These are phyloP conservation scores for Backusella tuberculispora DNA, from an alignment of 192 early-diverging fungal species.

Conservation along the genomic window DNA sequence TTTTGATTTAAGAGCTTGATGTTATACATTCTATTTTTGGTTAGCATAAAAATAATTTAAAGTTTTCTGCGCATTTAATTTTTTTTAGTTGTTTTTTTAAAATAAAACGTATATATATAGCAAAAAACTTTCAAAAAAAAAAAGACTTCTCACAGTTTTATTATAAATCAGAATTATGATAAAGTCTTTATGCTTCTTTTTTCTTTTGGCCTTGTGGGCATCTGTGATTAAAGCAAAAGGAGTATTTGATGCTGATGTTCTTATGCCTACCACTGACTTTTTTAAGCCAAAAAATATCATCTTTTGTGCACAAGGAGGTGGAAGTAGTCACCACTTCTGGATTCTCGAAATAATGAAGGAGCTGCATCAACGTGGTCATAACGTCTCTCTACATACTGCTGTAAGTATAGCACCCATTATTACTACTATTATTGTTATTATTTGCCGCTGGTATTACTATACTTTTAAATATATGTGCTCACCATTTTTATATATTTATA, in stretches of 20 bases:
- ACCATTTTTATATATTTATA: neutral
- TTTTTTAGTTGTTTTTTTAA: neutral
- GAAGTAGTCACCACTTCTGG: conserved; percentile 35
- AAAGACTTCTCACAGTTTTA: neutral
- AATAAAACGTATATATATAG: too few species aligned
- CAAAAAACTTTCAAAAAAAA: neutral
- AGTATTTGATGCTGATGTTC: neutral
- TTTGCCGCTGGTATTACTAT: too few species aligned
- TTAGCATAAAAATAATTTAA: neutral
- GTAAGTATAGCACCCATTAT: neutral
- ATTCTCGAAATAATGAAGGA: conserved; percentile 32
- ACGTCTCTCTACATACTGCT: conserved; percentile 18
- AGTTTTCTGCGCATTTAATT: conserved; percentile 8
- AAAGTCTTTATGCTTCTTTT: neutral
- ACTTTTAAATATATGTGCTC: too few species aligned
- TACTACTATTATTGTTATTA: neutral
- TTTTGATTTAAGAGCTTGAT: too few species aligned
- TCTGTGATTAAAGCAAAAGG: neutral
- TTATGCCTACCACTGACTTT: neutral
- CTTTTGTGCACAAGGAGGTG: conserved; percentile 7
- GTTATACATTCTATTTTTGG: too few species aligned
- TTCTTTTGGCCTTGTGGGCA: neutral
- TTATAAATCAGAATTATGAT: neutral
- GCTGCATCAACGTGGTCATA: conserved; percentile 28
- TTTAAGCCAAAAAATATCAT: conserved; percentile 1